Percentiles rank a stretch among this genome's conserved stretches.
phyloP scores from a whole-genome alignment of 441 rosid species.

The Mallotus japonicus region DNA sequence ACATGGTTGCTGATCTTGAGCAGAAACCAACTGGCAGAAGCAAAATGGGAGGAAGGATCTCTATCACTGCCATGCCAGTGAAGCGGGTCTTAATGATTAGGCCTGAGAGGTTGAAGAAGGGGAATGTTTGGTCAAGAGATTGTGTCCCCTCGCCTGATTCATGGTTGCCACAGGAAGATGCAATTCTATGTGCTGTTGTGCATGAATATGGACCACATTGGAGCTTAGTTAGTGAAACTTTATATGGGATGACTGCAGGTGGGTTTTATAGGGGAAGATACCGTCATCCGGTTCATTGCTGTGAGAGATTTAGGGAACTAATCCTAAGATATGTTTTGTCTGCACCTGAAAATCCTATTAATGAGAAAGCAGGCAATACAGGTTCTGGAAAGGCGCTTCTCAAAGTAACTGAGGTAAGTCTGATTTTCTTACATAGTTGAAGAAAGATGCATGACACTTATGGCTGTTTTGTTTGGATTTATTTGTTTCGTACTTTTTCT shows the following conservation, averaged over 20 bases:
- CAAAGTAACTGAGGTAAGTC: slow-evolving; percentile 89
- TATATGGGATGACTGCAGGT: slow-evolving; percentile 95
- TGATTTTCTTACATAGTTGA: background rate
- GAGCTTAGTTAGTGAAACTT: slow-evolving; percentile 78
- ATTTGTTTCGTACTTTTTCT: background rate
- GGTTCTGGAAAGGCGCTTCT: slow-evolving; percentile 94
- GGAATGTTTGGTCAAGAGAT: slow-evolving; percentile 92
- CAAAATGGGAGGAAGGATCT: slow-evolving; percentile 78
- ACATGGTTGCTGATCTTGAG: slow-evolving; percentile 54
- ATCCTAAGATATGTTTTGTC: slow-evolving; percentile 73
- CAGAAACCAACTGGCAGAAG: slow-evolving; percentile 61
- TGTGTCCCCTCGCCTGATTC: slow-evolving; percentile 90
- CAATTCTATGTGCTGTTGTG: slow-evolving; percentile 93
- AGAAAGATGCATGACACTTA: background rate
- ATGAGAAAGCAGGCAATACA: slow-evolving; percentile 58
- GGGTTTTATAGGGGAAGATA: slow-evolving; percentile 90
- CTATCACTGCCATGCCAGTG: slow-evolving; percentile 76
- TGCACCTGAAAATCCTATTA: slow-evolving; percentile 56
- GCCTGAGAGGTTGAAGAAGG: slow-evolving; percentile 91
- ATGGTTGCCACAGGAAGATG: slow-evolving; percentile 99
- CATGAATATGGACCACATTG: slow-evolving; percentile 98
- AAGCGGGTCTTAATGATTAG: slow-evolving; percentile 81
- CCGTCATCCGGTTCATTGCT: slow-evolving; percentile 93
- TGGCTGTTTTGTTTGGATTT: background rate
- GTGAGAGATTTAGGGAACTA: slow-evolving; percentile 94